A percentile compares a stretch with the other conserved stretches of the same genome.
Conservation (phyloP, 2,329 filamentous ascomycete species). For the Teratosphaeria viscida region DNA sequence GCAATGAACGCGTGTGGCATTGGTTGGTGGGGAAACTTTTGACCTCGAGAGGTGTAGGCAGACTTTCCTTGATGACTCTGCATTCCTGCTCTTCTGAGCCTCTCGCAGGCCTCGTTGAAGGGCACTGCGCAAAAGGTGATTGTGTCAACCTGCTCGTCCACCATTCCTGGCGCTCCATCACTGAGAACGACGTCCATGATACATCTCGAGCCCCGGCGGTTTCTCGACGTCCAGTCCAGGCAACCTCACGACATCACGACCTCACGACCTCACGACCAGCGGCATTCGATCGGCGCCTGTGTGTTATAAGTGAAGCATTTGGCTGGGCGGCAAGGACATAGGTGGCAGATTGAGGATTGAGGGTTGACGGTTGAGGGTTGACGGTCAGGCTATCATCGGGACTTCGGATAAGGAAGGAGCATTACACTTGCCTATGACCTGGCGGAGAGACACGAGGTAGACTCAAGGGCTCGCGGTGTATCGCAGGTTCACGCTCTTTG, state of each 20-base stretch:
- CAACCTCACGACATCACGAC: background rate
- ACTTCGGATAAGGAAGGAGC: background rate
- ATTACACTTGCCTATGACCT: background rate
- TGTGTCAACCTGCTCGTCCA: background rate
- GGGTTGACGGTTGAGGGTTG: background rate
- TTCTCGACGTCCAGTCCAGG: background rate
- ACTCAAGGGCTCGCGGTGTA: background rate
- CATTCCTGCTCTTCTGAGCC: background rate
- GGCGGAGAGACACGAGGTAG: background rate
- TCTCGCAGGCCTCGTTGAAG: background rate
- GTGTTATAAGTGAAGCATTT: background rate
- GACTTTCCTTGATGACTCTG: background rate
- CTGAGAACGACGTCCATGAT: background rate
- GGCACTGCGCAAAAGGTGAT: background rate
- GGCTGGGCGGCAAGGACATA: background rate
- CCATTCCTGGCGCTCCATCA: background rate
- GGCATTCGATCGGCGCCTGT: background rate
- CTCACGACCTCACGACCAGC: background rate
- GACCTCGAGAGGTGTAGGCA: background rate
- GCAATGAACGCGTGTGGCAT: background rate
- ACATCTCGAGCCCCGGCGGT: background rate
- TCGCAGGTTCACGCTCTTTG: background rate
- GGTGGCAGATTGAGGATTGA: background rate
- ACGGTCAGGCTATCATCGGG: background rate
- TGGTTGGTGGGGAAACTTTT: background rate